Evolutionary conservation across 192 early-diverging fungal species (phyloP).

Genomic region (Lunasporangiospora selenospora): DNA sequence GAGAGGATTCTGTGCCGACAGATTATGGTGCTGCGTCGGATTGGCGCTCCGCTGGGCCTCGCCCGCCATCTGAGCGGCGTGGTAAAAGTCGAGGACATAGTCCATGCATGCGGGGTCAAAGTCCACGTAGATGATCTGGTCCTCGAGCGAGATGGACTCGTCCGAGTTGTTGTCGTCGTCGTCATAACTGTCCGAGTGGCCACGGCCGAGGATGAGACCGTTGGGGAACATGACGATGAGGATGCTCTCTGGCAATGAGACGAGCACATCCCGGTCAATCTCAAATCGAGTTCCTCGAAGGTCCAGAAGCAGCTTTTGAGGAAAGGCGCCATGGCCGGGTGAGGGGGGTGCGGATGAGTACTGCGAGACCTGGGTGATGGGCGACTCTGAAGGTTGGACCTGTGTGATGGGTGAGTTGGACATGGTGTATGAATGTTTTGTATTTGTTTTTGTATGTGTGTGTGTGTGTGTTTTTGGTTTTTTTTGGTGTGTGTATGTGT

Average conservation of each 20-base stretch:
- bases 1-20: slow-evolving; percentile 52
- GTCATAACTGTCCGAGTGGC: slow-evolving; percentile 37
- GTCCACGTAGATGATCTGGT: slow-evolving; percentile 61
- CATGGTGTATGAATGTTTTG: slow-evolving; percentile 18
- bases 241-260: slow-evolving; percentile 64
- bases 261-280: slow-evolving; percentile 63
- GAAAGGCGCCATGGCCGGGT: slow-evolving; percentile 46
- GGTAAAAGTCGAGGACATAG: slow-evolving; percentile 59
- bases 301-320: slow-evolving; percentile 60
- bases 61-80: slow-evolving; percentile 50
- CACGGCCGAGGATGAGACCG: slow-evolving; percentile 53
- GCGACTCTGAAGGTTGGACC: slow-evolving; percentile 55
- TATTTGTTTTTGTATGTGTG: not conserved
- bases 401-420: slow-evolving; percentile 37
- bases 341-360: slow-evolving; percentile 30
- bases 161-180: slow-evolving; percentile 49
- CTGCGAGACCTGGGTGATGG: slow-evolving; percentile 59
- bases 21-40: slow-evolving; percentile 9
- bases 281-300: slow-evolving; percentile 61
- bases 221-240: slow-evolving; percentile 71
- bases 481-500: not conserved
- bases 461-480: not conserved
- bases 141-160: slow-evolving; percentile 49
- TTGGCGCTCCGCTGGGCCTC: slow-evolving; percentile 33
- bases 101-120: slow-evolving; percentile 62